Conservation (phyloP, 805 yeast genomes). For the Wickerhamiella bombiphila region DNA sequence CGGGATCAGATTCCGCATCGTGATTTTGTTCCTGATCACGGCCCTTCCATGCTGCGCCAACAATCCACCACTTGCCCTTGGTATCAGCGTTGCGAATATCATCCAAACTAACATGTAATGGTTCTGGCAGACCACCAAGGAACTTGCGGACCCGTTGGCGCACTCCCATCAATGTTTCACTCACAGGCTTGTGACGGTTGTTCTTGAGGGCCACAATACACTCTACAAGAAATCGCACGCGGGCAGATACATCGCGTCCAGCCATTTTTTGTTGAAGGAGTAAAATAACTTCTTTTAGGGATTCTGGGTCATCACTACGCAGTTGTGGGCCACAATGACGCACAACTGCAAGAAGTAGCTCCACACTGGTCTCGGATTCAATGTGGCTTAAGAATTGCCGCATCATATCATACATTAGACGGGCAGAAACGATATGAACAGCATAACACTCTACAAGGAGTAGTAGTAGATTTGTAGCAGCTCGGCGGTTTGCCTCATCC, state of each 20-base stretch:
- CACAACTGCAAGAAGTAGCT: constrained; percentile 55
- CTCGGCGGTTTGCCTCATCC: constrained; percentile 26
- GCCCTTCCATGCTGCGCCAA: constrained; percentile 97
- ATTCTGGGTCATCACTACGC: constrained; percentile 77
- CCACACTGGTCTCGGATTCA: constrained; percentile 38
- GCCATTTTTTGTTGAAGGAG: constrained; percentile 37
- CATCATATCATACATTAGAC: constrained; percentile 65
- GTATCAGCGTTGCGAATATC: constrained; percentile 68
- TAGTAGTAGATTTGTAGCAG: constrained; percentile 55
- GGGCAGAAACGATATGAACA: constrained; percentile 61
- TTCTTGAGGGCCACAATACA: constrained; percentile 75
- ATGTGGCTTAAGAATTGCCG: constrained; percentile 35
- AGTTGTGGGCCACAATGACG: constrained; percentile 70
- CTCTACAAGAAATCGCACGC: constrained; percentile 74
- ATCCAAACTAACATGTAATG: constrained; percentile 67
- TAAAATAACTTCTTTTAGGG: constrained; percentile 64
- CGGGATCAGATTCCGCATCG: constrained; percentile 30
- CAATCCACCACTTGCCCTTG: constrained; percentile 97
- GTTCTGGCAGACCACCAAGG: constrained; percentile 47
- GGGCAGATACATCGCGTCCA: constrained; percentile 30
- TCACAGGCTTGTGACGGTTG: constrained; percentile 53
- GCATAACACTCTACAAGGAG: constrained; percentile 63
- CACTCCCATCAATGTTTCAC: constrained; percentile 39
- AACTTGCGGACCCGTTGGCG: constrained; percentile 48
- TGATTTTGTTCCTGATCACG: constrained; percentile 12